Evolutionary conservation across 495 filamentous ascomycete species (phyloP).

Genomic region (Aspergillus carlsbadensis): DNA sequence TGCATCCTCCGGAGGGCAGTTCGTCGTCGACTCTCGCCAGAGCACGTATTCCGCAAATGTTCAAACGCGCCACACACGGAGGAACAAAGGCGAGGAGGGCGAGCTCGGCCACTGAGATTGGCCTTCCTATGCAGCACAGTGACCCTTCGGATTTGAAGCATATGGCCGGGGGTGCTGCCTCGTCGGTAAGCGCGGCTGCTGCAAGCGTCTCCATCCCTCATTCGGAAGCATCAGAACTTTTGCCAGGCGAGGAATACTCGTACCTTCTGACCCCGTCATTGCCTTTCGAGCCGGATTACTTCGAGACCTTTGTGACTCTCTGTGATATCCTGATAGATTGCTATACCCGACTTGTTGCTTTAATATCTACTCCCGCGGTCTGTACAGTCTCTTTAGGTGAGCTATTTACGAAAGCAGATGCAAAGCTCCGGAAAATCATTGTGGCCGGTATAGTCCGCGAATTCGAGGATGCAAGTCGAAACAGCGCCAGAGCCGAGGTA

Average conservation of each 20-base stretch:
- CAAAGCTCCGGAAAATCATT: slow-evolving; percentile 79
- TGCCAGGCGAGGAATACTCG: slow-evolving; percentile 76
- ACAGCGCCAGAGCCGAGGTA: slow-evolving; percentile 73
- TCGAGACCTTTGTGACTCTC: slow-evolving; percentile 93
- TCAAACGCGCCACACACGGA: slow-evolving; percentile 66
- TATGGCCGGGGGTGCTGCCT: slow-evolving; percentile 38
- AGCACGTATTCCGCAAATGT: slow-evolving; percentile 83
- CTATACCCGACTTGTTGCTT: slow-evolving; percentile 72
- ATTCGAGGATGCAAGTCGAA: slow-evolving; percentile 83
- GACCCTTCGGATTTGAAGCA: slow-evolving; percentile 52
- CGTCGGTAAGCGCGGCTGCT: slow-evolving; percentile 40
- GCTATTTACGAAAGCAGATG: slow-evolving; percentile 86
- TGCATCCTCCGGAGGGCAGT: slow-evolving; percentile 74
- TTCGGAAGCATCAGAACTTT: slow-evolving; percentile 53
- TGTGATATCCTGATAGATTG: slow-evolving; percentile 95
- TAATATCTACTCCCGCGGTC: slow-evolving; percentile 66
- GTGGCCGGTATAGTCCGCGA: slow-evolving; percentile 82
- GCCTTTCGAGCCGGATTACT: slow-evolving; percentile 97
- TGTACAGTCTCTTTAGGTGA: slow-evolving; percentile 68
- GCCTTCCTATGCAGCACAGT: slow-evolving; percentile 56
- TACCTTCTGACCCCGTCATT: slow-evolving; percentile 87
- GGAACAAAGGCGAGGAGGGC: slow-evolving; percentile 68
- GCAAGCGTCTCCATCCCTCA: slow-evolving; percentile 46
- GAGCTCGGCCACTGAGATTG: slow-evolving; percentile 67
- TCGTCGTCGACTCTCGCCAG: slow-evolving; percentile 69